Conservation (phyloP, 1,284 basidiomycete genomes). For the Cutaneotrichosporon dermatis region DNA sequence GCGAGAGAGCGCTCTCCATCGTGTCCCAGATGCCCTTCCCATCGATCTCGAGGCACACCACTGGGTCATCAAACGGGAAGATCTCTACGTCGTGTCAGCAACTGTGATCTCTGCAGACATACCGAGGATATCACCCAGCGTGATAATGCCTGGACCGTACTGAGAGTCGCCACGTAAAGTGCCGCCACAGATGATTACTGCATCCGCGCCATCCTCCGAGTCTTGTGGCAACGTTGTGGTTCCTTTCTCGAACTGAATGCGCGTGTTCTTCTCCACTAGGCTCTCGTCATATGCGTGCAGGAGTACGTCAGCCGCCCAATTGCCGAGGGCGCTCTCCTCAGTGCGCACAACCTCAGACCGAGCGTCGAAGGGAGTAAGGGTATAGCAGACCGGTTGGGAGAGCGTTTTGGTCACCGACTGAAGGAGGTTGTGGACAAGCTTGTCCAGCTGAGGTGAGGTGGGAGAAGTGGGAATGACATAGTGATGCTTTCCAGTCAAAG, state of each 20-base stretch:
- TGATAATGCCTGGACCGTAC: slow-evolving; percentile 75
- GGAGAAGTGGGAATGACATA: slow-evolving; percentile 59
- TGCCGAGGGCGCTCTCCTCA: slow-evolving; percentile 68
- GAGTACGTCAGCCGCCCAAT: slow-evolving; percentile 84
- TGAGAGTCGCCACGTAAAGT: slow-evolving; percentile 79
- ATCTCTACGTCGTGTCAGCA: slow-evolving; percentile 56
- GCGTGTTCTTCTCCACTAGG: slow-evolving; percentile 41
- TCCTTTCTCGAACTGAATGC: slow-evolving; percentile 24
- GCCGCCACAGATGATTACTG: slow-evolving; percentile 77
- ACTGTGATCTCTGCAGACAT: too few species aligned
- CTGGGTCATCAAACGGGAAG: slow-evolving; percentile 80
- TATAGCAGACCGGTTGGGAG: slow-evolving; percentile 66
- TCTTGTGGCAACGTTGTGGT: neutral
- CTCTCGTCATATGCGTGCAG: slow-evolving; percentile 81
- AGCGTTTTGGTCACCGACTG: slow-evolving; percentile 67
- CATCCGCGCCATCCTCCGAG: slow-evolving; percentile 56
- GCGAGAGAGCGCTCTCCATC: slow-evolving; percentile 67
- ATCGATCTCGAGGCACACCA: slow-evolving; percentile 72
- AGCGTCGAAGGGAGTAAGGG: slow-evolving; percentile 66
- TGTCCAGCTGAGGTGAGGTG: slow-evolving; percentile 58
- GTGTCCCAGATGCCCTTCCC: slow-evolving; percentile 77
- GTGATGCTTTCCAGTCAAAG: slow-evolving; percentile 65
- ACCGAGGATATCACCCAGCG: slow-evolving; percentile 62
- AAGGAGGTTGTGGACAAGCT: slow-evolving; percentile 63
- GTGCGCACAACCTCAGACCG: slow-evolving; percentile 68